Evolutionary conservation across 2,329 filamentous ascomycete species (phyloP).

Genomic region (Fusarium abutilonis): DNA sequence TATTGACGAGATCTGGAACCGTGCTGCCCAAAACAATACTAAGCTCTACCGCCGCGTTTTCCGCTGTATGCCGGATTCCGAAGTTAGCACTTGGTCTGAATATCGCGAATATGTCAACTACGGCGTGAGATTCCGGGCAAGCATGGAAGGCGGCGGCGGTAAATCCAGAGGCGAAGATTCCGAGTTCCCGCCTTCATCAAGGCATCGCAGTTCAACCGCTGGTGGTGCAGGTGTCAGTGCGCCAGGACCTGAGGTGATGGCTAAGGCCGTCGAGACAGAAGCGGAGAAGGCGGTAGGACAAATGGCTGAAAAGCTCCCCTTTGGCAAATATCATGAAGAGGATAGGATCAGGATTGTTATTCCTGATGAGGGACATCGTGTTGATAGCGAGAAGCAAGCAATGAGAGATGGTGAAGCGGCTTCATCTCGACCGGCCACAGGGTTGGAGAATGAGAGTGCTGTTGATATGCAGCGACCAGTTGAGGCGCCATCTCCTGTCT

Average conservation of each 20-base stretch:
- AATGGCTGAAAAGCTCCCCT: conserved; percentile 41
- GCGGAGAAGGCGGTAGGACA: conserved; percentile 51
- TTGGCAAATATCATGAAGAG: conserved; percentile 37
- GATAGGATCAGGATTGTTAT: conserved; percentile 49
- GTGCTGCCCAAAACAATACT: conserved; percentile 92
- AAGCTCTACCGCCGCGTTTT: conserved; percentile 94
- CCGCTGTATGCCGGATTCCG: conserved; percentile 94
- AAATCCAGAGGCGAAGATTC: conserved; percentile 61
- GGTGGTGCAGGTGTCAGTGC: conserved; percentile 56
- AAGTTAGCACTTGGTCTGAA: conserved; percentile 91
- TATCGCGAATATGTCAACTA: conserved; percentile 88
- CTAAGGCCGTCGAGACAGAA: conserved; percentile 48
- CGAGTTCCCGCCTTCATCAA: conserved; percentile 55
- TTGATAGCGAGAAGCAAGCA: conserved; percentile 55
- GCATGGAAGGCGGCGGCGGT: conserved; percentile 66
- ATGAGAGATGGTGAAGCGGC: conserved; percentile 42
- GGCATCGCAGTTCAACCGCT: conserved; percentile 46
- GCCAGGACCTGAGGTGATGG: conserved; percentile 53
- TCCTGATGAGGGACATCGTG: conserved; percentile 45
- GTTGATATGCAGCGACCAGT: conserved; percentile 38
- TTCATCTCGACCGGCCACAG: conserved; percentile 27
- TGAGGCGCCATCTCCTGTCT: conserved; percentile 56
- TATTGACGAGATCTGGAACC: conserved; percentile 87
- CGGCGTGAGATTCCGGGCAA: conserved; percentile 77
- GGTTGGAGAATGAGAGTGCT: conserved; percentile 43